Percentiles rank a stretch among this genome's conserved stretches.
Conservation (phyloP, 2,329 filamentous ascomycete species). For the Epichloe typhina region DNA sequence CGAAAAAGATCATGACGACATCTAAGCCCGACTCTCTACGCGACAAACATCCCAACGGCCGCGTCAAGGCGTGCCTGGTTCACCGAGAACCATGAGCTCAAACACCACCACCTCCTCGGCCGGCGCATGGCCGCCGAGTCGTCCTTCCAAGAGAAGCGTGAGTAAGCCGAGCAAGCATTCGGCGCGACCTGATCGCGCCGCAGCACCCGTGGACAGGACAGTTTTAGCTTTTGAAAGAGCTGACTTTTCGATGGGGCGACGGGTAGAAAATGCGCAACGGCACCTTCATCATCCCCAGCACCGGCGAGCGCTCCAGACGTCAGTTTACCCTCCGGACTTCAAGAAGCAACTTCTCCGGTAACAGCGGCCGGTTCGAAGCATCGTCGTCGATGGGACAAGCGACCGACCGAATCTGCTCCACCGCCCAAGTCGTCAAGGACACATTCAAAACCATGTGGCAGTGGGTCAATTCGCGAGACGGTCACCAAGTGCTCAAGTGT, state of each 20-base stretch:
- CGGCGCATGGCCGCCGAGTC: slow-evolving; percentile 27
- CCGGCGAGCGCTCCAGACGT: slow-evolving; percentile 71
- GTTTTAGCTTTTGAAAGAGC: background rate
- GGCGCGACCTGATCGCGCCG: background rate
- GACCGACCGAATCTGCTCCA: slow-evolving; percentile 7
- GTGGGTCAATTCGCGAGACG: slow-evolving; percentile 59
- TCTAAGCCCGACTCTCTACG: background rate
- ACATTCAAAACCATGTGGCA: slow-evolving; percentile 30
- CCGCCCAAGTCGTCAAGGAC: slow-evolving; percentile 12
- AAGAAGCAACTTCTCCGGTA: slow-evolving; percentile 15
- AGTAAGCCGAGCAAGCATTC: slow-evolving; percentile 9
- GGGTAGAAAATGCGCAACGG: slow-evolving; percentile 63
- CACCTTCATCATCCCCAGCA: slow-evolving; percentile 75
- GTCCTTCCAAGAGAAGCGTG: slow-evolving; percentile 34
- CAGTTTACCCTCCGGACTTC: slow-evolving; percentile 61
- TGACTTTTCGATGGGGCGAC: background rate
- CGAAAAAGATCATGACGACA: slow-evolving; percentile 2
- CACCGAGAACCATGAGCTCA: slow-evolving; percentile 26
- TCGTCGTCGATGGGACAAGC: slow-evolving; percentile 10
- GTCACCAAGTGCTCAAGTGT: slow-evolving; percentile 77
- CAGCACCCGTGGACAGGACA: background rate
- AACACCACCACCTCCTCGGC: slow-evolving; percentile 17
- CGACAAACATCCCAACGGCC: background rate
- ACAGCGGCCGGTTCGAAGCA: slow-evolving; percentile 9
- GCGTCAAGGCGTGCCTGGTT: slow-evolving; percentile 8